Base-by-base conservation (phyloP, 2,329 filamentous ascomycete species). In the Emergomyces pasteurianus region DNA sequence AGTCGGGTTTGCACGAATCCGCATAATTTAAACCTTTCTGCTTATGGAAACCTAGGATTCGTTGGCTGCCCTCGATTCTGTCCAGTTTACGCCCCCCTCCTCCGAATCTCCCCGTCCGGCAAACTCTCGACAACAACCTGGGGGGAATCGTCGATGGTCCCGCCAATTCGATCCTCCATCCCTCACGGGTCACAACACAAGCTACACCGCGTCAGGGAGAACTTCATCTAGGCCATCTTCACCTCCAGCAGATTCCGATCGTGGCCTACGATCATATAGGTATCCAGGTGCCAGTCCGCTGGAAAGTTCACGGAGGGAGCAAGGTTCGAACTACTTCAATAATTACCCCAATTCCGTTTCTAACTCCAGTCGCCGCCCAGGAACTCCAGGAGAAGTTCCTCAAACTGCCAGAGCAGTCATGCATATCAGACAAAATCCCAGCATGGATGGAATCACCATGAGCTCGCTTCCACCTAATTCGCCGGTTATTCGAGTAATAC, bases 401-500 rank as follows among this genome's bases (percentile, higher is more conserved):
- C 83, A 86, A 67, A 80, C 82, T 58, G 82, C 83, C 65, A 81
- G 82, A 68, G 77, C 87, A 66, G 83, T 86, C 73, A 80, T 80
- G 62, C 90, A 96, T 73, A 84, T 87, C 60, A 85, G 89, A 70
- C 89, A 89, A 67, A 88, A 88, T 68, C 89, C 88, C 59, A 95
- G 90, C 74, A 81, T 92, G 70, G 92, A 96, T 74, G 87, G 87
- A 64, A 87, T 90, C 67, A 86, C 92, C 65, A 94, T 92, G 82
- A 89, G 90, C 66, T 87, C 88, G 62, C 78, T 96, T 69, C 92
- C 92, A 61, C 83, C 86, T 65, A 89, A 91, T 74, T 90, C 95
- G 73, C 88, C 92, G 62, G 85, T 96, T 63, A 95, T 97, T 65
- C 85, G 92, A 64, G 90, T 96, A 66, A 96, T 97, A 70, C 96